Conservation (phyloP, 192 early-diverging fungal species). For the Dissophora ornata region DNA sequence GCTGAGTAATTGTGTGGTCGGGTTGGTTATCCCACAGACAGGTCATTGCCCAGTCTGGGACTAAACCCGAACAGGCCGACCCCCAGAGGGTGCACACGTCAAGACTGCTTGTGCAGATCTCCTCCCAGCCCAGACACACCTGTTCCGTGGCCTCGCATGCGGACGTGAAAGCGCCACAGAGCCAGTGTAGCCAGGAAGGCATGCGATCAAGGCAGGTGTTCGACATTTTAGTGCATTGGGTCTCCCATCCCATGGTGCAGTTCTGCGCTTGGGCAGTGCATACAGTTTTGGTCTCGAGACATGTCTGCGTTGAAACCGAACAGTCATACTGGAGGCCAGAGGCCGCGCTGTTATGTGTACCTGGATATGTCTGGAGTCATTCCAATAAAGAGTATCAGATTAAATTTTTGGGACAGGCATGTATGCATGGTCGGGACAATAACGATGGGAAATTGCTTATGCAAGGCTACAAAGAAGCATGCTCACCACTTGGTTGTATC, state of each 20-base stretch:
- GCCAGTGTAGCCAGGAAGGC: conserved; percentile 50
- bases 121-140: conserved; percentile 50
- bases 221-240: conserved; percentile 40
- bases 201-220: conserved; percentile 25
- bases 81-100: conserved; percentile 46
- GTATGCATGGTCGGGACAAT: too few species aligned
- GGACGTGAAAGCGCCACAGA: conserved; percentile 37
- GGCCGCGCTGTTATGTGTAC: conserved; percentile 55
- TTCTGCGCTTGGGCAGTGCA: conserved; percentile 39
- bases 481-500: conserved; percentile 59
- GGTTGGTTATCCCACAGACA: conserved; percentile 59
- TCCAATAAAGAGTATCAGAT: too few species aligned
- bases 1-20: conserved; percentile 35
- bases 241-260: conserved; percentile 33
- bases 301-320: conserved; percentile 18
- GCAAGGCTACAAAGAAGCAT: too few species aligned
- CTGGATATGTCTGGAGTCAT: conserved; percentile 50
- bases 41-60: conserved; percentile 37
- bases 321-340: conserved; percentile 56
- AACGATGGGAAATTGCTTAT: too few species aligned
- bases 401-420: background rate
- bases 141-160: conserved; percentile 44
- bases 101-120: conserved; percentile 37
- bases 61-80: conserved; percentile 25
- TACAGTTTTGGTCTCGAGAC: conserved; percentile 35